These are phyloP conservation scores for Clarireedia monteithiana DNA, from an alignment of 2,329 filamentous ascomycete species.

Conservation along the genomic window DNA sequence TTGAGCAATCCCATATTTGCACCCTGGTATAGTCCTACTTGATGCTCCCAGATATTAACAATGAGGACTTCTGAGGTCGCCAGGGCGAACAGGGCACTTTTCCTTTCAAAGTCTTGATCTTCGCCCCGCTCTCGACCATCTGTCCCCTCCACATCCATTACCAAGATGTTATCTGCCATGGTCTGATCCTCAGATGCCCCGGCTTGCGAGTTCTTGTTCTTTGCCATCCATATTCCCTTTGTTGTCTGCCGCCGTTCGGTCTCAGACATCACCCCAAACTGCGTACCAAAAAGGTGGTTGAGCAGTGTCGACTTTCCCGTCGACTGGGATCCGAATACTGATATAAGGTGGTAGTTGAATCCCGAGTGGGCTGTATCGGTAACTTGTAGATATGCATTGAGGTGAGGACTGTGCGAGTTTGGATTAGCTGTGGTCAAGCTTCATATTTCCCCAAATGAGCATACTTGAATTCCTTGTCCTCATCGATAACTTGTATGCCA, in stretches of 20 bases:
- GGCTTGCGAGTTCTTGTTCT: constrained; percentile 67
- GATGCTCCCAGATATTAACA: constrained; percentile 99
- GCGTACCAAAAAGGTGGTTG: constrained; percentile 90
- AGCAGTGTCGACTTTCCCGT: constrained; percentile 96
- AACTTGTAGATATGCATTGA: constrained; percentile 73
- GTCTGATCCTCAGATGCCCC: constrained; percentile 39
- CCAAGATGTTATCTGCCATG: constrained; percentile 96
- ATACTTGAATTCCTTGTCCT: constrained; percentile 95
- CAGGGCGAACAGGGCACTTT: constrained; percentile 93
- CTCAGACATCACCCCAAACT: constrained; percentile 98
- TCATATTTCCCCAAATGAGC: constrained; percentile 24
- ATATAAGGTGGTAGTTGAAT: constrained; percentile 99
- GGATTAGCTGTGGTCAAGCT: constrained; percentile 13
- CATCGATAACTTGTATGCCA: constrained; percentile 95
- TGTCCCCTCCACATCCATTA: constrained; percentile 98
- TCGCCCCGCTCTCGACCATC: constrained; percentile 94
- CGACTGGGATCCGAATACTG: constrained; percentile 96
- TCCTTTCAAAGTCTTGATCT: constrained; percentile 97
- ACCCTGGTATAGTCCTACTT: constrained; percentile 95
- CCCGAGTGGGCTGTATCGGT: constrained; percentile 79
- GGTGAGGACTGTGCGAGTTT: constrained; percentile 49
- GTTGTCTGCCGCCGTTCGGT: constrained; percentile 90
- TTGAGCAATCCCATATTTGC: constrained; percentile 98
- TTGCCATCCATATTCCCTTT: constrained; percentile 99
- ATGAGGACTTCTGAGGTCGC: constrained; percentile 97